These are phyloP conservation scores for Solanum raphanifolium DNA, from an alignment of 257 asterid genomes.

Conservation along the genomic window DNA sequence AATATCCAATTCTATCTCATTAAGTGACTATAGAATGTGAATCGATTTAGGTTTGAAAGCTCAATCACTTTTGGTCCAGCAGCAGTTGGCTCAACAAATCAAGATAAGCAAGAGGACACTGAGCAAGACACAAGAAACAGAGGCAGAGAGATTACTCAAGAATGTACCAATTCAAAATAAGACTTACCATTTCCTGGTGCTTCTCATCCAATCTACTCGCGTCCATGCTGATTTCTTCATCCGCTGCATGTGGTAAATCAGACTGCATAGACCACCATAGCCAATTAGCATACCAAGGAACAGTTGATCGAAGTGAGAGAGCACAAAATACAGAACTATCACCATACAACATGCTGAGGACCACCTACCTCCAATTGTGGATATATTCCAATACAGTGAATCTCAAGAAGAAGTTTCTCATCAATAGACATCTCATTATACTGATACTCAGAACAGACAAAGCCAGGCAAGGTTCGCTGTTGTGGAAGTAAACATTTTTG, in stretches of 20 bases:
- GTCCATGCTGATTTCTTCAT: constrained; percentile 51
- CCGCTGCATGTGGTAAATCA: constrained; percentile 43
- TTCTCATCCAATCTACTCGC: constrained; percentile 44
- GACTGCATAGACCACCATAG: constrained; percentile 22
- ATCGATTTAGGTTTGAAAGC: not conserved
- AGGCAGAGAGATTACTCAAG: not conserved
- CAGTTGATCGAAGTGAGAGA: not conserved
- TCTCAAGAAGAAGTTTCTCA: constrained; percentile 70
- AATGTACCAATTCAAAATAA: not conserved
- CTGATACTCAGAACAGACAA: constrained; percentile 49
- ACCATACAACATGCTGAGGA: constrained; percentile 3
- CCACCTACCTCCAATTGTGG: constrained; percentile 65
- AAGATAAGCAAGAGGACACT: not conserved
- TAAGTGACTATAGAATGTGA: not conserved
- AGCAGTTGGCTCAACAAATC: not conserved
- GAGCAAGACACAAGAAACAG: not conserved
- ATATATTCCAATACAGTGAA: constrained; percentile 71
- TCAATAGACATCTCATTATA: constrained; percentile 52
- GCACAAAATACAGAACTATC: constrained; percentile 8
- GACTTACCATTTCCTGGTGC: constrained; percentile 62
- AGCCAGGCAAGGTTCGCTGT: constrained; percentile 22
- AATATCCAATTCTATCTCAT: not conserved
- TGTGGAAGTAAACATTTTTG: constrained; percentile 40
- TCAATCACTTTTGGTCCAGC: not conserved
- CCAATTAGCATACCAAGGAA: not conserved